Evolutionary conservation across 1,139 yeast genomes (phyloP).

Genomic region (Candida sojae): DNA sequence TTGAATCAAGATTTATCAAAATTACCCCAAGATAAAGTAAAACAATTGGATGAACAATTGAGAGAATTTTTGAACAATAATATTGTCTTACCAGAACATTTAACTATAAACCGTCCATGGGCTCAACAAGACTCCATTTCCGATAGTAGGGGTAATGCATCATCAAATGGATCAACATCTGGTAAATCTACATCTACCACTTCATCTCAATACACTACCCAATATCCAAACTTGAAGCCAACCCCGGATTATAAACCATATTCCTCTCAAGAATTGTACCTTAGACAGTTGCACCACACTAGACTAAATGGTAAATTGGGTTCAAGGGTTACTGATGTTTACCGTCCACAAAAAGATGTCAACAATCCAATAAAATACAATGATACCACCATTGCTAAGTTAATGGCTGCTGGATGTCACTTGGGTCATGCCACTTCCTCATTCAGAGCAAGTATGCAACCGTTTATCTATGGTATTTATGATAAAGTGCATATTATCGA

Average conservation of each 20-base stretch:
- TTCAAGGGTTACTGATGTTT: slow-evolving; percentile 61
- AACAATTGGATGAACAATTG: slow-evolving; percentile 44
- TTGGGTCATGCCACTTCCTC: slow-evolving; percentile 83
- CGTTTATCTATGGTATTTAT: slow-evolving; percentile 83
- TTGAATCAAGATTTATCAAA: slow-evolving; percentile 33
- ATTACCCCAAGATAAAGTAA: slow-evolving; percentile 34
- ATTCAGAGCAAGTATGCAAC: slow-evolving; percentile 86
- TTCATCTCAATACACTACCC: slow-evolving; percentile 25
- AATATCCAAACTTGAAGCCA: slow-evolving; percentile 44
- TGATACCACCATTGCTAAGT: slow-evolving; percentile 63
- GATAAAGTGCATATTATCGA: slow-evolving; percentile 89
- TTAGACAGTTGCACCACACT: slow-evolving; percentile 64
- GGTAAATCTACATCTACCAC: slow-evolving; percentile 25
- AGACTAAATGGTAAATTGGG: slow-evolving; percentile 59
- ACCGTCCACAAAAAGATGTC: slow-evolving; percentile 69
- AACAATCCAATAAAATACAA: slow-evolving; percentile 56
- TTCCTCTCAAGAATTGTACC: slow-evolving; percentile 71
- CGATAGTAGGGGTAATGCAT: slow-evolving; percentile 9
- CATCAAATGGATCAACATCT: background rate
- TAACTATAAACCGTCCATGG: slow-evolving; percentile 41
- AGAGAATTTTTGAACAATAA: slow-evolving; percentile 39
- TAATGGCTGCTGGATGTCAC: slow-evolving; percentile 93
- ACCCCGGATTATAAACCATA: slow-evolving; percentile 53
- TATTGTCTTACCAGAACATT: slow-evolving; percentile 36
- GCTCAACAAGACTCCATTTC: slow-evolving; percentile 10